Conservation (phyloP, 2,329 filamentous ascomycete species). For the Stachybotrys elegans region DNA sequence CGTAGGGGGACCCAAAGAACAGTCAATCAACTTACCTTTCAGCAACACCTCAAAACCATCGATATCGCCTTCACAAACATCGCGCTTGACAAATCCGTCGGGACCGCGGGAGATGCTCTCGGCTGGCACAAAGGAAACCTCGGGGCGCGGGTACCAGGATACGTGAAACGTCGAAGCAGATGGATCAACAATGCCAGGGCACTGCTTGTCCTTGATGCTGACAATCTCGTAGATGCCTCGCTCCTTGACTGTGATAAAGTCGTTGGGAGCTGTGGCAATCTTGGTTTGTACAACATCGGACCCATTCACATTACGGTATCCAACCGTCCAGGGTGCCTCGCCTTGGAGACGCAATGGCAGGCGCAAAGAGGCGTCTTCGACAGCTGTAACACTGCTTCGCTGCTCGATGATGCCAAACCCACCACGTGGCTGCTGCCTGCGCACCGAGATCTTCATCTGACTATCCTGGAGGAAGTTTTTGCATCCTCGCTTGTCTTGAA, state of each 20-base stretch:
- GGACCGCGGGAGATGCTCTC: constrained; percentile 49
- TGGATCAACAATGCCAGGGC: constrained; percentile 74
- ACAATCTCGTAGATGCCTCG: constrained; percentile 77
- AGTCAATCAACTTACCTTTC: no score
- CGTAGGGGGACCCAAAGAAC: no score
- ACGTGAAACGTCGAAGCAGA: constrained; percentile 72
- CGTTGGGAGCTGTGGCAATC: constrained; percentile 56
- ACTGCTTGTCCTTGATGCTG: constrained; percentile 72
- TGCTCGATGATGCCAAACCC: constrained; percentile 83
- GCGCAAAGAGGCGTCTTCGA: constrained; percentile 69
- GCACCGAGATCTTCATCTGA: constrained; percentile 78
- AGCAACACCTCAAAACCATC: constrained; percentile 81
- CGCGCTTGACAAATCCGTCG: constrained; percentile 63
- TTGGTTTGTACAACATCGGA: constrained; percentile 39
- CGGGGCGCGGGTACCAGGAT: constrained; percentile 78
- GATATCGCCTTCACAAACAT: constrained; percentile 92
- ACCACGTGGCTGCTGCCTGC: constrained; percentile 81
- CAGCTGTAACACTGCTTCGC: constrained; percentile 65
- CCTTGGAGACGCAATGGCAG: constrained; percentile 83
- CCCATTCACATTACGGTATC: constrained; percentile 64
- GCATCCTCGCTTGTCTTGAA: constrained; percentile 83
- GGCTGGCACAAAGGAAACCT: constrained; percentile 62
- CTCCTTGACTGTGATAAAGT: constrained; percentile 58
- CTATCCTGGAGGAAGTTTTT: constrained; percentile 74
- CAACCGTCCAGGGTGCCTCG: constrained; percentile 76